Evolutionary conservation across 1,139 yeast genomes (phyloP).

Genomic region (Saccharomycopsis hybrid): DNA sequence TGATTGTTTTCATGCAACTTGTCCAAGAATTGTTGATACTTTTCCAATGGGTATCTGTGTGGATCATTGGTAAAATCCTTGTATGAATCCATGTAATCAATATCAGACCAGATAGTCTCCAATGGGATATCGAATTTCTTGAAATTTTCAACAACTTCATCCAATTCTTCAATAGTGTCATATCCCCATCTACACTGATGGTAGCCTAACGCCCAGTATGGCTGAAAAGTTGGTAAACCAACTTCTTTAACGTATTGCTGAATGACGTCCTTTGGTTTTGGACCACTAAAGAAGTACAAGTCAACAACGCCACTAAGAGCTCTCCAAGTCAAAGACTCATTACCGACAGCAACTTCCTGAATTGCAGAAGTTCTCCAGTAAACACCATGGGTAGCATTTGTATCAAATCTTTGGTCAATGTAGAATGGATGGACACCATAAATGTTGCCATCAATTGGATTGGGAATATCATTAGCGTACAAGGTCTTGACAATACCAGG

Average conservation of each 20-base stretch:
- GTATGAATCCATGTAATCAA: neutral
- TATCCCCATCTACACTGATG: neutral
- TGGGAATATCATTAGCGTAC: neutral
- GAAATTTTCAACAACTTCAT: neutral
- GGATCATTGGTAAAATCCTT: neutral
- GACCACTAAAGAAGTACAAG: neutral
- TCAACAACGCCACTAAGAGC: neutral
- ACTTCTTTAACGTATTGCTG: neutral
- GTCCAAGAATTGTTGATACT: neutral
- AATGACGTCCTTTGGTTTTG: neutral
- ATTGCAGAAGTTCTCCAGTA: neutral
- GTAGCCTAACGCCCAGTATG: neutral
- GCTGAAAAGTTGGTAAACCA: neutral
- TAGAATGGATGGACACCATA: neutral
- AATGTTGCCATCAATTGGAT: neutral
- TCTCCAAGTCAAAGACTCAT: neutral
- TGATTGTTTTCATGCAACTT: neutral
- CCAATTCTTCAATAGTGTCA: neutral
- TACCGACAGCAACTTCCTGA: neutral
- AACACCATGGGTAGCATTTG: neutral
- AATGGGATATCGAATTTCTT: neutral
- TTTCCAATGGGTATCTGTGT: neutral
- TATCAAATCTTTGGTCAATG: neutral
- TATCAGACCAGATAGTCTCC: neutral
- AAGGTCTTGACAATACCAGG: neutral